Percentiles rank a stretch among this genome's conserved stretches.
These are phyloP conservation scores for Leishmania gerbilli DNA, from an alignment of 208 protist genomes.

Conservation along the genomic window DNA sequence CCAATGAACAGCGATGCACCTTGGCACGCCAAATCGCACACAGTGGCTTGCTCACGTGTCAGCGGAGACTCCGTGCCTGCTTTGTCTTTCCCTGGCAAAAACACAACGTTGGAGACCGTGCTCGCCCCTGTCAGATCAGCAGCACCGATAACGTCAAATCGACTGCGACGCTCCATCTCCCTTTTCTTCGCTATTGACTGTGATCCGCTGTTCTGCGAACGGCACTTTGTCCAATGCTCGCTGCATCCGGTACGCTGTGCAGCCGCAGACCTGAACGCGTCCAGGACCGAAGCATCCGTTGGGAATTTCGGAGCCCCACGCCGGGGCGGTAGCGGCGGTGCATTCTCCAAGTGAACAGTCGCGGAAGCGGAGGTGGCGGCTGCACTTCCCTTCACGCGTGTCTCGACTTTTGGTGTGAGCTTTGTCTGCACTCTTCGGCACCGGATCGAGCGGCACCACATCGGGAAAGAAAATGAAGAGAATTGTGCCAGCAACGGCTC, in stretches of 20 bases:
- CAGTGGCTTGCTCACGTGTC: constrained; percentile 18
- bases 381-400: neutral
- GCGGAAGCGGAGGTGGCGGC: neutral
- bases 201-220: neutral
- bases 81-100: neutral
- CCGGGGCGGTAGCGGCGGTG: neutral
- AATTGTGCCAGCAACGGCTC: neutral
- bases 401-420: neutral
- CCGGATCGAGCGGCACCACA: neutral
- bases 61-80: neutral
- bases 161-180: neutral
- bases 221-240: too few species aligned
- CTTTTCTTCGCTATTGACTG: neutral
- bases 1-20: constrained; percentile 81
- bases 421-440: neutral
- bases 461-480: neutral
- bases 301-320: neutral
- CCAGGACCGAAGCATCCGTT: neutral
- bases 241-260: neutral
- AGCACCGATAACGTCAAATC: neutral
- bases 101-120: neutral
- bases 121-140: neutral
- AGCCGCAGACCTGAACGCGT: neutral
- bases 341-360: neutral
- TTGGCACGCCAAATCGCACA: constrained; percentile 36